Evolutionary conservation across 345 rosid species (phyloP), one percentile per base, ranked within the genome.

Genomic region (Arabis hirsuta): DNA sequence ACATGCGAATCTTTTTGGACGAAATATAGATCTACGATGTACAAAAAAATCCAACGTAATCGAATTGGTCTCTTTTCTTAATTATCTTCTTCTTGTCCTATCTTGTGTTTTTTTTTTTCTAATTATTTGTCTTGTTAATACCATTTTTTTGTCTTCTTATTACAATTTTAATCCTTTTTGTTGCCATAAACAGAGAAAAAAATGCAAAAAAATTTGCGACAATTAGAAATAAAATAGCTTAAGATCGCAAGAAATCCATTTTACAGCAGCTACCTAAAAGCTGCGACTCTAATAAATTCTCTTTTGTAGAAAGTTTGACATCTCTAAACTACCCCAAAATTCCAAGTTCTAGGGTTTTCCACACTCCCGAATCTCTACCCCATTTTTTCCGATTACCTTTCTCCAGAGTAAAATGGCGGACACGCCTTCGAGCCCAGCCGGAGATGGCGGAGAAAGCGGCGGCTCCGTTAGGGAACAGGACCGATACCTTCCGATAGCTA

Each of bases 381-480:
- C 55, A 1, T 11, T 19, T 65, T 65, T 41, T 32, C 7, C 36
- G 7, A 32, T 12, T 22, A 22, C 24, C 24, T 22, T 22, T 29
- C 32, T 61, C 19, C 19, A 47, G 48, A 36, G 41, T 11, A 9
- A 9, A 63, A 87, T 84, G 91, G 87, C 87, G 66, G 91, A 87
- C 29, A 62, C 83, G 47, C 89, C 91, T 48, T 72, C 81, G 29
- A 87, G 91, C 79, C 91, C 91, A 0, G 81, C 81, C 12, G 91
- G 86, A 67, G 91, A 84, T 45, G 91, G 91, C 20, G 91, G 86
- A 69, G 88, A 84, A 69, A 84, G 89, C 80, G 82, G 84, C 24
- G 89, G 56, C 26, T 80, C 84, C 3, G 86, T 83, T 56, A 75
- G 88, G 73, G 88, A 84, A 64, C 88, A 86, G 44, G 91, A 86